Conservation (phyloP, 345 rosid genomes). For the Syzygium oleosum region DNA sequence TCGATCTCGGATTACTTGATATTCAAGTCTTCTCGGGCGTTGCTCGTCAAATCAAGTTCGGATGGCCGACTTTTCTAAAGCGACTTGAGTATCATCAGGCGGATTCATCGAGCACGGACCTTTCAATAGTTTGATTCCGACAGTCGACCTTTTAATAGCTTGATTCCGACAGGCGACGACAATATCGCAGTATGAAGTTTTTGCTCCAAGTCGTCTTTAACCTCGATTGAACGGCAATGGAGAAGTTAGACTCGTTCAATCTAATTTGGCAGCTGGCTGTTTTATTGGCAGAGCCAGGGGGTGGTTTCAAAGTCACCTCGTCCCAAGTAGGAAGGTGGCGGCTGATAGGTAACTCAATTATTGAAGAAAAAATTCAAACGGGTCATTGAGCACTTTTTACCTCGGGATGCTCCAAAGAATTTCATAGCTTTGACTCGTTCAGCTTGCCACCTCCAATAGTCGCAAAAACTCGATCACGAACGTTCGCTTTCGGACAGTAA, state of each 20-base stretch:
- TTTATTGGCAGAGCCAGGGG: background rate
- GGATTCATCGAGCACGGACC: no score
- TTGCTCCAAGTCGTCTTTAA: background rate
- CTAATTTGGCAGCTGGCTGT: background rate
- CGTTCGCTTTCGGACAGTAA: background rate
- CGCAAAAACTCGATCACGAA: background rate
- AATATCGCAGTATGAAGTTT: background rate
- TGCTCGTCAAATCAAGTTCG: background rate
- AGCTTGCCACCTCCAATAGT: background rate
- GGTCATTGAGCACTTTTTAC: background rate
- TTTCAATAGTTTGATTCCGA: no score
- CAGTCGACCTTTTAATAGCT: background rate
- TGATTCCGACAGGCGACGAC: background rate
- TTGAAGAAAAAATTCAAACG: background rate
- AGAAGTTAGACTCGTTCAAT: background rate
- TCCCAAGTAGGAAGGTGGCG: background rate
- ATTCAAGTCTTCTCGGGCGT: rapidly evolving
- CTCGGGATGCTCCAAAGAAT: background rate
- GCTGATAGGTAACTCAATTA: background rate
- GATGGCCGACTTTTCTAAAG: no score
- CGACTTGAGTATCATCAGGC: no score
- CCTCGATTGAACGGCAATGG: background rate
- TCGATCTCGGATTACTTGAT: background rate
- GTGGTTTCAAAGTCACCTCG: background rate
- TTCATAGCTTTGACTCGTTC: background rate